Evolutionary conservation across 106 monocot genomes (phyloP), one percentile per base, ranked within the genome.

Genomic region (Platanthera zijinensis): DNA sequence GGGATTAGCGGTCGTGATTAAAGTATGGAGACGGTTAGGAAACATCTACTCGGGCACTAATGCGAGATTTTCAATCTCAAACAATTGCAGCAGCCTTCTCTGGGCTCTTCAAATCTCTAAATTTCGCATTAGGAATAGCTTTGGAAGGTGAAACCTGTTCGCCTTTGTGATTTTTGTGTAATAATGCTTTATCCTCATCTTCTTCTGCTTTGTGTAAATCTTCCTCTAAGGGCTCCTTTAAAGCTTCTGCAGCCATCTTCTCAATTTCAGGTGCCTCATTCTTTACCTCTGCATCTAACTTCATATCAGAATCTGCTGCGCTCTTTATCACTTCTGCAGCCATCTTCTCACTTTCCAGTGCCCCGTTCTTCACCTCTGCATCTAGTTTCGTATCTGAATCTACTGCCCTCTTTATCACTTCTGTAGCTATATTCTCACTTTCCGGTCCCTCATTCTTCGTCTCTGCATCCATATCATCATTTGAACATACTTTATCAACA

Each of bases 71-170:
- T 39, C 39, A 39, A 25, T 39, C 17, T 48, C 70, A 46, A 70
- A 48, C 70, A 70, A 48, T 17, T 48, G 70, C 45, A 12, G 70
- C 19, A 70, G 70, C 70, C 70, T 70, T 47, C 47, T 70, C 47
- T 48, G 48, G 45, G 48, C 48, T 70, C 48, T 46, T 45, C 48
- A 70, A 48, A 47, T 45, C 70, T 48, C 6, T 47, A 9, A 6
- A 17, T 15, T 70, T 70, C 0, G 48, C 70, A 48, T 15, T 48
- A 4, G 70, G 48, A 46, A 70, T 48, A 48, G 17, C 47, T 46
- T 70, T 18, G 70, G 48, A 70, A 6, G 70, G 48, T 15, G 70
- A 70, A 70, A 70, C 45, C 70, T 70, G 45, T 7, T 70, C 70
- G 48, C 48, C 70, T 70, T 70, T 70, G 13, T 70, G 13, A 70